Evolutionary conservation across 768 basidiomycete species (phyloP), one percentile per base, ranked within the genome.

Genomic region (Boletus subparvulus): DNA sequence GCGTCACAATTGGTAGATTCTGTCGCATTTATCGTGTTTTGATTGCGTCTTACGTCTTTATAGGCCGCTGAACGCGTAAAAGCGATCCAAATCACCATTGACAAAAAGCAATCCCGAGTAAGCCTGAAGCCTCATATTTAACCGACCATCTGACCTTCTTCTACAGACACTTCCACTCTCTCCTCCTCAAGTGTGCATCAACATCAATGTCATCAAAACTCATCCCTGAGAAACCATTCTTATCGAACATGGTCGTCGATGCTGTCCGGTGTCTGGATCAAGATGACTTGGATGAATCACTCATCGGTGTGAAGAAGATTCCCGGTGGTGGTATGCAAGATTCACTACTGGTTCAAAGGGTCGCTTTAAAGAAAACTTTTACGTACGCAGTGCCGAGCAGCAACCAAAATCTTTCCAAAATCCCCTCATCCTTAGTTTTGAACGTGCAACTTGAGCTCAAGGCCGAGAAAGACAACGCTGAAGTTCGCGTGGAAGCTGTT

Each of bases 141-240:
- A 26, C 33, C 43, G 17, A 10, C 53, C 41, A 40, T 54, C 48
- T 46, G 41, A 71, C 55, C 41, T 33, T 50, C 24, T 56, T 21
- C 50, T 3, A 8, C 64, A 98, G 96, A 62, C 84, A 85, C 64
- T 97, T 98, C 83, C 94, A 87, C 47, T 92, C 94, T 59, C 86
- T 98, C 24, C 83, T 98, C 35, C 81, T 97, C 64, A 95, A 97
- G 78, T 97, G 94, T 74, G 97, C 97, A 28, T 88, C 94, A 28
- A 99, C 97, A 4, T 96, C 97, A n/a, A 98, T 98, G 96, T 98
- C 97, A 16, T 98, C 96, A 59, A 99, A 98, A 74, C 85, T 98
- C 58, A 98, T 99, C 65, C 96, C 93, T 14, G 93, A 98, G 76
- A 98, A 97, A 68, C 97, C 96, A 1, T 98, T 98, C 78, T 99